Base-by-base conservation (phyloP, 192 early-diverging fungal species). In the Backusella parvicylindrica region DNA sequence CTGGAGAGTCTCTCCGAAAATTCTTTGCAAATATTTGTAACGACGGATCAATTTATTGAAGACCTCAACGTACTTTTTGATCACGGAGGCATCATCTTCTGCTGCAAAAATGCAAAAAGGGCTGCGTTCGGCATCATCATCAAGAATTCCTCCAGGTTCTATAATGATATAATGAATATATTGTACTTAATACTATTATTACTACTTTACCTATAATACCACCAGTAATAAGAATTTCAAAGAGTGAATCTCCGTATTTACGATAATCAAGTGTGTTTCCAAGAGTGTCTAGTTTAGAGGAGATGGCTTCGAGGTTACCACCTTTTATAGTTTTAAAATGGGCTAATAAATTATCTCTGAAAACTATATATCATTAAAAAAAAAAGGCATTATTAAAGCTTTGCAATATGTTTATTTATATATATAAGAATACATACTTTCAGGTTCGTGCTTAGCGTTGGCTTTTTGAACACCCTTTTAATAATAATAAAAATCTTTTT, bases 171-270 rank as follows among this genome's bases (percentile, higher is more conserved):
- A 28, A 1, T 12, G 32, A 4, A n/a, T 32, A 35, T n/a, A 6
- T 41, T 3, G 26, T 35, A 9, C 35, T 40, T 41, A 21, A 2
- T 28, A 2, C 12, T 12, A 2, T 69, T 43, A 21, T 30, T 18
- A n/a, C n/a, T n/a, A n/a, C n/a, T 23, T 74, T 86, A 94, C 92
- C 93, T 73, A 97, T 87, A 64, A 97, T 88, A 76, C 95, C 96
- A 71, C 97, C 97, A 73, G 92, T 91, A 72, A 98, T 93, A 75
- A 97, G 82, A 50, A 98, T 83, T 88, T 98, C 97, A 85, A 97
- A 98, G 72, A 98, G 88, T 38, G 92, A 86, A 78, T 98, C 97
- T 70, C 91, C 93, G 93, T 98, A 98, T 77, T 95, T 92, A 83
- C 94, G 94, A 86, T 95, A 96, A 80, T 97, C 96, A 76, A 97